phyloP scores from a whole-genome alignment of 805 yeast genomes.

The Pichia paraexigua region DNA sequence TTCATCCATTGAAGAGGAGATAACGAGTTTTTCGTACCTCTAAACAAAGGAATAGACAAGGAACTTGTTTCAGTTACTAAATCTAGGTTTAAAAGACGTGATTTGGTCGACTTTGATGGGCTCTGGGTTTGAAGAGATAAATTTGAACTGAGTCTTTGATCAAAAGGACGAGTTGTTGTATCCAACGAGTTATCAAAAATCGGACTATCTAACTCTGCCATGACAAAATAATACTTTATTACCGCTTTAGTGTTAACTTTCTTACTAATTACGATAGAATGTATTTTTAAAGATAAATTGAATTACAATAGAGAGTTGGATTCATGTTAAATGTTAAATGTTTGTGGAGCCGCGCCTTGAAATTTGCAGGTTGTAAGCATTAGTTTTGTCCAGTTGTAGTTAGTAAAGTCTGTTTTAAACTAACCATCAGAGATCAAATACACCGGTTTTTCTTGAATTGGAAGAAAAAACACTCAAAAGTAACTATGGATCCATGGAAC shows the following conservation, averaged over 20 bases:
- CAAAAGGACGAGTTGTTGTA: constrained; percentile 1
- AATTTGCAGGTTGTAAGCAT: not conserved
- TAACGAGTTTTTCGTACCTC: not conserved
- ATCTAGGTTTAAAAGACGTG: not conserved
- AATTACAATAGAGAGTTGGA: not conserved
- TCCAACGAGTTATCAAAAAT: not conserved
- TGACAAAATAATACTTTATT: not conserved
- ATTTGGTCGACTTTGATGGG: not conserved
- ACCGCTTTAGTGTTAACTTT: not conserved
- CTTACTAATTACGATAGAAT: not conserved
- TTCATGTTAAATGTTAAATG: not conserved
- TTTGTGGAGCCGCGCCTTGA: not conserved
- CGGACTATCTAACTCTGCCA: not conserved
- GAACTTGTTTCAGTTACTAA: not conserved
- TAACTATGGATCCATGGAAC: constrained; percentile 29
- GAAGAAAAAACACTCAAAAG: not conserved
- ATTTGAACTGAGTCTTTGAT: constrained; percentile 5
- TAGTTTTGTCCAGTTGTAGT: not conserved
- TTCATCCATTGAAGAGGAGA: constrained; percentile 22
- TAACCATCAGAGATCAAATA: not conserved
- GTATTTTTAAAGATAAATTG: not conserved
- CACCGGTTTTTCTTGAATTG: not conserved
- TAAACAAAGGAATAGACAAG: not conserved
- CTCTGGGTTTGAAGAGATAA: constrained; percentile 1
- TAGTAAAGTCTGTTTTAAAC: not conserved